These are phyloP conservation scores for Kuraishia ogatae DNA, from an alignment of 805 yeast species.

Conservation along the genomic window DNA sequence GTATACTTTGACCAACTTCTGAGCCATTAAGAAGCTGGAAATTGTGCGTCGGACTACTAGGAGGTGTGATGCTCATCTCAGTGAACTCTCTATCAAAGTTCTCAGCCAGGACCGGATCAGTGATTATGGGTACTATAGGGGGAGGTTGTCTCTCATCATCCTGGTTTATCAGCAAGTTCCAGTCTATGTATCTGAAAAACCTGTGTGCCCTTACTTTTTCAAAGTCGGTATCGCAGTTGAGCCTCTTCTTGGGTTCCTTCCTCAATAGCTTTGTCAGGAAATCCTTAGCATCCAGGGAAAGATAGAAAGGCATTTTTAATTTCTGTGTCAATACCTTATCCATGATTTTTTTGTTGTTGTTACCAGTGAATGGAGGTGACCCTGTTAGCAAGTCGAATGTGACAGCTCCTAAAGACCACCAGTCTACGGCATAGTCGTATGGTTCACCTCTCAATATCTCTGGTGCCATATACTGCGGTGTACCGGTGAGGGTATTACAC, in stretches of 20 bases:
- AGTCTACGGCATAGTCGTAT: constrained; percentile 75
- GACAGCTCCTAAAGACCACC: constrained; percentile 90
- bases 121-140: constrained; percentile 76
- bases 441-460: constrained; percentile 73
- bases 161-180: constrained; percentile 50
- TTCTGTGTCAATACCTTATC: constrained; percentile 67
- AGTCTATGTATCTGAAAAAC: constrained; percentile 69
- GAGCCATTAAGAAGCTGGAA: neutral
- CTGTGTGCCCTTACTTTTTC: constrained; percentile 51
- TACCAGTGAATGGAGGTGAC: constrained; percentile 83
- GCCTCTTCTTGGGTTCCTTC: constrained; percentile 61
- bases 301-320: constrained; percentile 61
- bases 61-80: constrained; percentile 43
- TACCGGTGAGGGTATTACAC: constrained; percentile 59
- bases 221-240: constrained; percentile 47
- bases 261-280: constrained; percentile 55
- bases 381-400: constrained; percentile 76
- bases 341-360: constrained; percentile 63
- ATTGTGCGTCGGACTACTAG: constrained; percentile 18
- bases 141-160: constrained; percentile 53
- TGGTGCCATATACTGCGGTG: constrained; percentile 87
- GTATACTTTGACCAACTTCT: neutral
- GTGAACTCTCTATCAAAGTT: constrained; percentile 81
- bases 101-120: constrained; percentile 77
- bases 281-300: constrained; percentile 76